Conservation (phyloP, 495 filamentous ascomycete genomes). For the Penicillium pancosmium region DNA sequence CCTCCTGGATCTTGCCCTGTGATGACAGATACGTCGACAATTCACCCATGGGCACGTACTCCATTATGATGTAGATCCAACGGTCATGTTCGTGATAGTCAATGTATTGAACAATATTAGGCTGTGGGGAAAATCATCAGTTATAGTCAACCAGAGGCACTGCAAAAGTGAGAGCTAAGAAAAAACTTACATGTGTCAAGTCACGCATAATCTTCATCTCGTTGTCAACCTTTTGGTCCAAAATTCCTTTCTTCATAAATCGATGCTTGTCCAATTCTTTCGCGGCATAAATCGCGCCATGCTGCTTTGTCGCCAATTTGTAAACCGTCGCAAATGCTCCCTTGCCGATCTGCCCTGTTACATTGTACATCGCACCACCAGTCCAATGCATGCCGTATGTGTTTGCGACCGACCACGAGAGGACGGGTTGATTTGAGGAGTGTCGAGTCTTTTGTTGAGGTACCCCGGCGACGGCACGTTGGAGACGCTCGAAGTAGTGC, state of each 20-base stretch:
- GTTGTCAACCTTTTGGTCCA: constrained; percentile 86
- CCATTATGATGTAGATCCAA: constrained; percentile 94
- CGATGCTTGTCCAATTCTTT: constrained; percentile 89
- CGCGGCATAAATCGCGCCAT: constrained; percentile 79
- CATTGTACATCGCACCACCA: constrained; percentile 81
- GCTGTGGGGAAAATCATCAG: constrained; percentile 45
- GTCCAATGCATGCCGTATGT: constrained; percentile 72
- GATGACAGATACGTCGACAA: constrained; percentile 69
- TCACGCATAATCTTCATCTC: constrained; percentile 93
- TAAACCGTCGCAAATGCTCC: constrained; percentile 94
- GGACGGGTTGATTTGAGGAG: constrained; percentile 29
- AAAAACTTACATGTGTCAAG: constrained; percentile 72
- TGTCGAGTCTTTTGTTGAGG: constrained; percentile 28
- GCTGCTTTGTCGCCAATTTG: constrained; percentile 75
- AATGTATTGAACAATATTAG: constrained; percentile 88
- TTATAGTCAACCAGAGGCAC: not conserved
- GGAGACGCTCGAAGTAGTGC: constrained; percentile 52
- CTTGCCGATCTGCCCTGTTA: constrained; percentile 77
- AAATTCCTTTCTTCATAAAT: constrained; percentile 84
- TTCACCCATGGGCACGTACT: constrained; percentile 84
- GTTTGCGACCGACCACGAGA: constrained; percentile 42
- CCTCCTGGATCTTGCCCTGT: constrained; percentile 65
- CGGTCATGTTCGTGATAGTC: constrained; percentile 77
- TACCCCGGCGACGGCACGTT: constrained; percentile 26
- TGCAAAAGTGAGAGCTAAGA: not conserved